phyloP scores from a whole-genome alignment of 2,329 filamentous ascomycete species.

The Trematosphaeria pertusa region DNA sequence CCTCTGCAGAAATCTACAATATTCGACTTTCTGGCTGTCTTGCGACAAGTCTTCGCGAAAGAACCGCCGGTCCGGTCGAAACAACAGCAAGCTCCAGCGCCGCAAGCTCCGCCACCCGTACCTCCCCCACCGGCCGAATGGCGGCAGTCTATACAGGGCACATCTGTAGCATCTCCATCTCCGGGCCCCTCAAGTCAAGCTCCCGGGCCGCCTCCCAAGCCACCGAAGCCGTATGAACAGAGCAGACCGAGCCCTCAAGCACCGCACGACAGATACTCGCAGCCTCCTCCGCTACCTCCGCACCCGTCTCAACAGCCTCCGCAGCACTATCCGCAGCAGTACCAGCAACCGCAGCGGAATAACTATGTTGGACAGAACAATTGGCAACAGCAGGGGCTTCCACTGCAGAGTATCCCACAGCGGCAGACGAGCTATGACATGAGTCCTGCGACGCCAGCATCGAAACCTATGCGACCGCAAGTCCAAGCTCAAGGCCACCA shows the following conservation, averaged over 20 bases:
- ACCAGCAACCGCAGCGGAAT: conserved; percentile 21
- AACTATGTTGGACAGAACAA: conserved; percentile 13
- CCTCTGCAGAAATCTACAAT: conserved; percentile 76
- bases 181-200: conserved; percentile 34
- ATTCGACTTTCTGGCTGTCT: conserved; percentile 79
- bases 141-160: conserved; percentile 40
- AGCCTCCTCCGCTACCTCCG: conserved; percentile 45
- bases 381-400: conserved; percentile 26
- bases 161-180: conserved; percentile 44
- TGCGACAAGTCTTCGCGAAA: conserved; percentile 89
- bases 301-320: conserved; percentile 36
- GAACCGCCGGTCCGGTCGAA: conserved; percentile 89
- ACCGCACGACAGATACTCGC: conserved; percentile 34
- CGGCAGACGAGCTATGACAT: conserved; percentile 32
- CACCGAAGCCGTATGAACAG: conserved; percentile 52
- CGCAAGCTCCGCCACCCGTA: conserved; percentile 52
- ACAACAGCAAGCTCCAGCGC: conserved; percentile 47
- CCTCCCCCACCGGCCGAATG: conserved; percentile 73
- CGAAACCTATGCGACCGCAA: conserved; percentile 37
- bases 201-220: conserved; percentile 54
- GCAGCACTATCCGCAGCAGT: conserved; percentile 26
- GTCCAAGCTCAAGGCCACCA: conserved; percentile 34
- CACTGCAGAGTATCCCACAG: conserved; percentile 23
- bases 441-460: conserved; percentile 32
- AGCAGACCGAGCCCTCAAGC: conserved; percentile 30